Conservation (phyloP, 2,329 filamentous ascomycete genomes). For the Paecilomyces sp. region DNA sequence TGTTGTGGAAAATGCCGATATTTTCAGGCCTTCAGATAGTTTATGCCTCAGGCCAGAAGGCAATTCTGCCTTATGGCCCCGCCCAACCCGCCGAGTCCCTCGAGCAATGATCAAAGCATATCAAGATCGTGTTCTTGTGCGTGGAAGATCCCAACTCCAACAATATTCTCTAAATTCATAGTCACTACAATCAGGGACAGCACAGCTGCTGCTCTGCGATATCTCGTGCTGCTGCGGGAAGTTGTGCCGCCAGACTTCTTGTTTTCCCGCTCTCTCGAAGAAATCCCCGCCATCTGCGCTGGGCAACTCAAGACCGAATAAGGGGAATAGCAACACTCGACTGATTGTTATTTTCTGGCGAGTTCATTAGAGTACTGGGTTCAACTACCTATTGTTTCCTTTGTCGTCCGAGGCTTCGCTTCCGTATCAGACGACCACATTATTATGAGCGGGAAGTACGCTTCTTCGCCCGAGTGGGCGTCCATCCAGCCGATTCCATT, state of each 20-base stretch:
- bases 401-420: not conserved
- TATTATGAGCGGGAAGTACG: conserved; percentile 37
- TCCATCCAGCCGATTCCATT: conserved; percentile 78
- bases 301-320: not conserved
- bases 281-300: not conserved
- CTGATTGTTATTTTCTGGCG: not conserved
- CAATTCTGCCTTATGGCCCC: not conserved
- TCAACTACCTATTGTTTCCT: not conserved
- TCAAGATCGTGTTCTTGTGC: not conserved
- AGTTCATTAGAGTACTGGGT: not conserved
- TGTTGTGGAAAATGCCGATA: not conserved
- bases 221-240: not conserved
- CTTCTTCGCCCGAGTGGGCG: conserved; percentile 69
- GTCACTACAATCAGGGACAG: not conserved
- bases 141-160: not conserved
- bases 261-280: not conserved
- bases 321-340: not conserved
- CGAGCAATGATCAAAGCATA: not conserved
- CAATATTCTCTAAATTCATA: not conserved
- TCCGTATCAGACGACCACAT: not conserved
- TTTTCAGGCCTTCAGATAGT: not conserved
- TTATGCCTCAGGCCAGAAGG: not conserved
- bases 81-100: not conserved
- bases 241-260: not conserved
- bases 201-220: not conserved